Percentiles rank a stretch among this genome's conserved stretches.
Evolutionary conservation across 1,284 basidiomycete genomes (phyloP).

Genomic region (Rhodotorula sp.): DNA sequence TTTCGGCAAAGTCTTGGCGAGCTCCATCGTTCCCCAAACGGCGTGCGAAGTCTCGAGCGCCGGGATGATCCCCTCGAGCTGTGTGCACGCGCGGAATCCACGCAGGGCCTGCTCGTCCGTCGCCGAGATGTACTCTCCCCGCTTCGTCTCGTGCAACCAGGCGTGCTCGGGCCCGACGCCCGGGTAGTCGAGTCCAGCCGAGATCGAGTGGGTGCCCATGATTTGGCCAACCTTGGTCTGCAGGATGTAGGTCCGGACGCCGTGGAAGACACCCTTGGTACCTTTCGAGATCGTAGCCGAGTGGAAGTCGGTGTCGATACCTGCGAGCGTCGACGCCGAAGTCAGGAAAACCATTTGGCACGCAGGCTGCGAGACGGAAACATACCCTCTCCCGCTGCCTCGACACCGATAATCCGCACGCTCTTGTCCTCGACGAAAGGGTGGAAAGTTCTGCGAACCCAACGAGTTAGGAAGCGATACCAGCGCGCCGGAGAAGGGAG

Average conservation of each 20-base stretch:
- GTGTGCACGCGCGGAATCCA: conserved; percentile 86
- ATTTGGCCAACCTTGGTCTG: conserved; percentile 89
- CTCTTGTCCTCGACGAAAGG: conserved; percentile 84
- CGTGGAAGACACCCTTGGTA: conserved; percentile 90
- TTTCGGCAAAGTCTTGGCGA: conserved; percentile 79
- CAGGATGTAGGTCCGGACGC: conserved; percentile 90
- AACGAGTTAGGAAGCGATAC: not conserved
- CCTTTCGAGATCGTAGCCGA: conserved; percentile 90
- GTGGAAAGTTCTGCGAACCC: conserved; percentile 64
- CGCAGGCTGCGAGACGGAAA: not conserved
- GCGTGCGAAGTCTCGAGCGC: conserved; percentile 95
- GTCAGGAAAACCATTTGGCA: not conserved
- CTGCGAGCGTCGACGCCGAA: conserved; percentile 48
- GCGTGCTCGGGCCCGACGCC: conserved; percentile 96
- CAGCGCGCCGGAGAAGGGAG: not conserved
- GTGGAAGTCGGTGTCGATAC: conserved; percentile 77
- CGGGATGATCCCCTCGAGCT: conserved; percentile 96
- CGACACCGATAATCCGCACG: conserved; percentile 86
- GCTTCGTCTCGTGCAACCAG: conserved; percentile 88
- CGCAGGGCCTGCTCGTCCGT: conserved; percentile 90
- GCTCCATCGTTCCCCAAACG: conserved; percentile 81
- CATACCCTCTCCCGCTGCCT: conserved; percentile 88
- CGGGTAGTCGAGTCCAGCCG: conserved; percentile 87
- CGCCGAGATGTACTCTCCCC: conserved; percentile 89
- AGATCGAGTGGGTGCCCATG: conserved; percentile 94